A percentile compares a stretch with the other conserved stretches of the same genome.
phyloP scores from a whole-genome alignment of 164 flowering plant species.

The Magnolia sinica region DNA sequence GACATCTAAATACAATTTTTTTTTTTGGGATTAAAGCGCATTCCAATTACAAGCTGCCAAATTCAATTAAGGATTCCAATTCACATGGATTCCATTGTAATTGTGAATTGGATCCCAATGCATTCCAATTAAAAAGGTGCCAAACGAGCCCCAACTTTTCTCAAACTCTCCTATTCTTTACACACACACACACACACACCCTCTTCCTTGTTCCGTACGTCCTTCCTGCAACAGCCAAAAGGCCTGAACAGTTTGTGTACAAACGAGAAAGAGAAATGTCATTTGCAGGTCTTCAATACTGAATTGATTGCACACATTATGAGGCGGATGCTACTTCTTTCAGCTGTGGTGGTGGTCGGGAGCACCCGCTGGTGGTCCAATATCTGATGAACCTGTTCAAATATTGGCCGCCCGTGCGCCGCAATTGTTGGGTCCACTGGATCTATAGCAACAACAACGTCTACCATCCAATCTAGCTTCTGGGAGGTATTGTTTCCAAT shows the following conservation, averaged over 20 bases:
- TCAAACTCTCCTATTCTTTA: too few relatives aligned
- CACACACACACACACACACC: background rate
- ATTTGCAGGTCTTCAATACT: slow-evolving; percentile 65
- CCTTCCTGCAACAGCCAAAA: background rate
- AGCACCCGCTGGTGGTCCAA: slow-evolving; percentile 51
- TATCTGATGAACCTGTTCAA: slow-evolving; percentile 83
- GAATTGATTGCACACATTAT: slow-evolving; percentile 82
- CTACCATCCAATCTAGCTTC: slow-evolving; percentile 79
- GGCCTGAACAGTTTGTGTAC: background rate
- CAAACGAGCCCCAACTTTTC: too few relatives aligned
- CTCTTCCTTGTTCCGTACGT: background rate
- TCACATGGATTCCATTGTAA: too few relatives aligned
- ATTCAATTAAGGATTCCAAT: too few relatives aligned
- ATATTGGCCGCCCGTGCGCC: slow-evolving; percentile 73
- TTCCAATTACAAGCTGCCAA: too few relatives aligned
- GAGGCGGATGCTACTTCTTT: slow-evolving; percentile 52
- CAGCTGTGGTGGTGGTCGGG: slow-evolving; percentile 39
- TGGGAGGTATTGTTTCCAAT: slow-evolving; percentile 53
- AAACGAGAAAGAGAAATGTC: slow-evolving; percentile 19
- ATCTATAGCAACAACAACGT: slow-evolving; percentile 58
- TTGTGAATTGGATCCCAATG: too few relatives aligned
- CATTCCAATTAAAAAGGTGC: too few relatives aligned
- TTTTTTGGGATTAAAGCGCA: too few relatives aligned
- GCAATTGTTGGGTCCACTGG: slow-evolving; percentile 71
- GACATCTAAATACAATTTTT: too few relatives aligned